A percentile compares a stretch with the other conserved stretches of the same genome.
phyloP scores from a whole-genome alignment of 805 yeast species.

The Suhomyces xylopsoci region DNA sequence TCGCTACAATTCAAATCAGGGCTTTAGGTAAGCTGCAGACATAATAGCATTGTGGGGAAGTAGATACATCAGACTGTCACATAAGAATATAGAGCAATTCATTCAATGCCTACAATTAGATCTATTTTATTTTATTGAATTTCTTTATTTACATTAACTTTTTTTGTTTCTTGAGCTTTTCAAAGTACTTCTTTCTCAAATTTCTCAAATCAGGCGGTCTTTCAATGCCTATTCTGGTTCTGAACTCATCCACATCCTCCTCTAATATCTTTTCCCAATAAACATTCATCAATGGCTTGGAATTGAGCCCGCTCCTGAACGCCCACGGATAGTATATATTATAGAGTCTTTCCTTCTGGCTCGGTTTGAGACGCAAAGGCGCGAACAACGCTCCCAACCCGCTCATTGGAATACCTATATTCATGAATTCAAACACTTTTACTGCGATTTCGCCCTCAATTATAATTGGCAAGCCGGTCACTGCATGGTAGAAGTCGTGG shows the following conservation, averaged over 20 bases:
- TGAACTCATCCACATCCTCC: slow-evolving; percentile 66
- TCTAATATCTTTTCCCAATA: slow-evolving; percentile 88
- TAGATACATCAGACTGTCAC: no score
- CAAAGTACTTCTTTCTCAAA: slow-evolving; percentile 47
- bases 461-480: slow-evolving; percentile 84
- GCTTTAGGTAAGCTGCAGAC: no score
- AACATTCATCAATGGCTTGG: slow-evolving; percentile 78
- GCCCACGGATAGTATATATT: slow-evolving; percentile 89
- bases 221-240: slow-evolving; percentile 68
- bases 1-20: no score
- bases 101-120: no score
- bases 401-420: slow-evolving; percentile 92
- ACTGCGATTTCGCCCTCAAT: slow-evolving; percentile 97
- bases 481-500: slow-evolving; percentile 93
- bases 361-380: slow-evolving; percentile 66
- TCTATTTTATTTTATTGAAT: no score
- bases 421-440: slow-evolving; percentile 87
- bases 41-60: no score
- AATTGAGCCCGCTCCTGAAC: slow-evolving; percentile 61
- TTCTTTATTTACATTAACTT: slow-evolving; percentile 4
- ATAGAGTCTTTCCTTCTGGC: slow-evolving; percentile 61
- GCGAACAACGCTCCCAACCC: slow-evolving; percentile 90
- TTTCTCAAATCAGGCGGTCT: slow-evolving; percentile 72
- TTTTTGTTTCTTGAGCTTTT: slow-evolving; percentile 25
- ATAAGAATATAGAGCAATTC: no score